These are phyloP conservation scores for Triticum timopheevii DNA, from an alignment of 176 grass and related monocot genomes.

Conservation along the genomic window DNA sequence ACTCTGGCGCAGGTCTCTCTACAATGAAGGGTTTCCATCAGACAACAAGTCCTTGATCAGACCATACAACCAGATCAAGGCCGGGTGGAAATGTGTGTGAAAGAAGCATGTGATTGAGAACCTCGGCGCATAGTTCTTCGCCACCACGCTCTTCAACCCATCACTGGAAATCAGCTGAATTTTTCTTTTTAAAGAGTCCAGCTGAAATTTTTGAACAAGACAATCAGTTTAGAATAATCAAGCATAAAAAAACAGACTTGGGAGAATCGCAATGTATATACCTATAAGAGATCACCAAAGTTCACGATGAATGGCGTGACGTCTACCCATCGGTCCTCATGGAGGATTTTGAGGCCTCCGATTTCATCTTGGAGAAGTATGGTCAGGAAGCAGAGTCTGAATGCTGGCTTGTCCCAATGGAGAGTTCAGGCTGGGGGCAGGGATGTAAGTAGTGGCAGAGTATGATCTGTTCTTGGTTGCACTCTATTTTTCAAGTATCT, in stretches of 20 bases:
- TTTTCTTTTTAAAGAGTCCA: too few species aligned
- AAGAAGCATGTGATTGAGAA: too few species aligned
- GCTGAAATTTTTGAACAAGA: not conserved
- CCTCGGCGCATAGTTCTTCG: too few species aligned
- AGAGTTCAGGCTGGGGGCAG: constrained; percentile 49
- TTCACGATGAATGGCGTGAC: constrained; percentile 50
- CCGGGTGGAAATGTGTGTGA: too few species aligned
- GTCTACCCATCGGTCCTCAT: constrained; percentile 46
- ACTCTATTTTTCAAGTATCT: constrained; percentile 57
- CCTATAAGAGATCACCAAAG: constrained; percentile 47
- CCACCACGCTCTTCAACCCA: too few species aligned
- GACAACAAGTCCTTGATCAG: too few species aligned
- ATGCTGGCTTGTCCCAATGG: constrained; percentile 51
- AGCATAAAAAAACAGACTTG: too few species aligned
- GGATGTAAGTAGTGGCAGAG: constrained; percentile 60
- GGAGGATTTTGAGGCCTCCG: constrained; percentile 54
- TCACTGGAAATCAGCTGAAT: too few species aligned
- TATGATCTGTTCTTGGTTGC: constrained; percentile 50
- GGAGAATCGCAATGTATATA: not conserved
- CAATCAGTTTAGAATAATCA: not conserved
- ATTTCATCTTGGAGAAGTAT: constrained; percentile 59
- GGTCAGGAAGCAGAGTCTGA: constrained; percentile 56
- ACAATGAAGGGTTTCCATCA: too few species aligned
- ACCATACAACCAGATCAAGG: too few species aligned
- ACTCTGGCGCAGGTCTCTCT: not conserved